phyloP scores from a whole-genome alignment of 208 protist genomes.

The Acanthamoeba sp. region DNA sequence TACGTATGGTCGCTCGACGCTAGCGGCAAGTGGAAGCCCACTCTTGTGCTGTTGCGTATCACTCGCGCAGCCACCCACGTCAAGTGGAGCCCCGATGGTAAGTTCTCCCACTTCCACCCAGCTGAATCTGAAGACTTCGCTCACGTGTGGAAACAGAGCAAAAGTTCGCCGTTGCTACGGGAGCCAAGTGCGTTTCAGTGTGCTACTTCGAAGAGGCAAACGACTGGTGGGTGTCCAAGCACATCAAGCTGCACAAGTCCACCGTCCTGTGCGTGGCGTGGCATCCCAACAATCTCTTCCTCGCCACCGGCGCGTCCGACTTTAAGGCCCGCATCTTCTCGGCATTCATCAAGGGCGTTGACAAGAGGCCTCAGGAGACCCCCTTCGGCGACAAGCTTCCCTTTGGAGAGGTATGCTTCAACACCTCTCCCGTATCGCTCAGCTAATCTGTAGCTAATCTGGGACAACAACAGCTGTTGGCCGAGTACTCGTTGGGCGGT shows the following conservation, averaged over 20 bases:
- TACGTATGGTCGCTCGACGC: conserved; percentile 93
- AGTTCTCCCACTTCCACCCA: background rate
- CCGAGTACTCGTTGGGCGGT: conserved; percentile 82
- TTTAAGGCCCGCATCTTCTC: conserved; percentile 91
- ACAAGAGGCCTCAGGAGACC: conserved; percentile 75
- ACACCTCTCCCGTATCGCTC: background rate
- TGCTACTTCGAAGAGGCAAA: conserved; percentile 95
- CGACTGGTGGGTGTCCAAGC: conserved; percentile 95
- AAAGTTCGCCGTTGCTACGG: conserved; percentile 94
- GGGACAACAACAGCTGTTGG: conserved; percentile 65
- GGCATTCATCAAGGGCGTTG: conserved; percentile 89
- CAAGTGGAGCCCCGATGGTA: conserved; percentile 89
- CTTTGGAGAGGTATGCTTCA: conserved; percentile 84
- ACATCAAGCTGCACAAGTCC: conserved; percentile 89
- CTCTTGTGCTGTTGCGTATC: conserved; percentile 93
- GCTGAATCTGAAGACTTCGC: background rate
- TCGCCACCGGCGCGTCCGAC: conserved; percentile 91
- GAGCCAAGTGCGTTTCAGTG: conserved; percentile 90
- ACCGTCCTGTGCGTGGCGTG: conserved; percentile 92
- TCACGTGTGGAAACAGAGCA: conserved; percentile 79
- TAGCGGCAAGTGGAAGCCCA: conserved; percentile 91
- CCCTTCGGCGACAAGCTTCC: conserved; percentile 81
- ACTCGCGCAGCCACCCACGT: conserved; percentile 91
- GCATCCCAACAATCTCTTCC: conserved; percentile 91
- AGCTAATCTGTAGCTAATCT: background rate